Conservation (phyloP, 805 yeast species). For the Kurtzmaniella cleridarum region DNA sequence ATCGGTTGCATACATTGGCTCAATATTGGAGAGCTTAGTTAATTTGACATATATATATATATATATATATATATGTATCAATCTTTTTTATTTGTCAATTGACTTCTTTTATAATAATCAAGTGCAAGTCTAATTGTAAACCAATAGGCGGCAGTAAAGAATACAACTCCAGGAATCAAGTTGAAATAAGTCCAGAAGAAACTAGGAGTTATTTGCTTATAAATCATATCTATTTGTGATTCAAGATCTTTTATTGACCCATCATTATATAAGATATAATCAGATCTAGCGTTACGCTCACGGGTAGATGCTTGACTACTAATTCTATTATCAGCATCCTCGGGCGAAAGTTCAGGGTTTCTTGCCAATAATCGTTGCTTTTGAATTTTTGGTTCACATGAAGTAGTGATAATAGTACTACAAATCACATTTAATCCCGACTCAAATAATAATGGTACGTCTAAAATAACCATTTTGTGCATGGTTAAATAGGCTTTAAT, state of each 20-base stretch:
- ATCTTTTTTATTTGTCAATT: neutral
- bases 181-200: conserved; percentile 15
- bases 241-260: conserved; percentile 19
- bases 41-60: too few relatives aligned
- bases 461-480: conserved; percentile 62
- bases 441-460: conserved; percentile 89
- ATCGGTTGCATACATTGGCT: conserved; percentile 89
- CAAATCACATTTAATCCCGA: conserved; percentile 66
- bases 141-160: conserved; percentile 18
- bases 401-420: conserved; percentile 63
- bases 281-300: conserved; percentile 55
- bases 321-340: conserved; percentile 71
- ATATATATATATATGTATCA: neutral
- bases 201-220: conserved; percentile 22
- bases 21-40: conserved; percentile 95
- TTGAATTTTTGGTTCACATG: conserved; percentile 57
- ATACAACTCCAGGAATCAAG: conserved; percentile 23
- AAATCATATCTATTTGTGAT: conserved; percentile 15
- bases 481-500: conserved; percentile 54
- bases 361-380: conserved; percentile 57
- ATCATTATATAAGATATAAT: conserved; percentile 63
- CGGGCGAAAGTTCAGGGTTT: conserved; percentile 57
- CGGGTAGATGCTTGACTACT: conserved; percentile 67
- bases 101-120: conserved; percentile 15
- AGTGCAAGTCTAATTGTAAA: conserved; percentile 12